phyloP scores from a whole-genome alignment of 352 stramenopile species.

The Pelagophyceae sp. region DNA sequence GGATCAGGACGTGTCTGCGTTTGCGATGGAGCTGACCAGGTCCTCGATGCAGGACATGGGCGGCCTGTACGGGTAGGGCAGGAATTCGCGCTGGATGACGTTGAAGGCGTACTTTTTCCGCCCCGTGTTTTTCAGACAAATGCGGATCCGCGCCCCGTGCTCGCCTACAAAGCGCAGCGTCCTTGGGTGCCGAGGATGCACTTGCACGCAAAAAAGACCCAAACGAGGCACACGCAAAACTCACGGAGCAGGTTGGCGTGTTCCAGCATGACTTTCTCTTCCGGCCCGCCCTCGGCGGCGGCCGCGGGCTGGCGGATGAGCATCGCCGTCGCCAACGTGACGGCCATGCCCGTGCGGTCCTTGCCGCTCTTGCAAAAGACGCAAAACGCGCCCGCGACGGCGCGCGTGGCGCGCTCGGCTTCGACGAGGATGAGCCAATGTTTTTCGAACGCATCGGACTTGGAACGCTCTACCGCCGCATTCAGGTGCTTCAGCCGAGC shows the following conservation, averaged over 20 bases:
- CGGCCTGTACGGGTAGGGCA: slow-evolving; percentile 75
- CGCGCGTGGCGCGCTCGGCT: slow-evolving; percentile 59
- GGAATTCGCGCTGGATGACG: slow-evolving; percentile 83
- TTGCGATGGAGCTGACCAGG: neutral
- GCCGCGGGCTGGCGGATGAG: slow-evolving; percentile 44
- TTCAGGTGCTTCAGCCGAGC: neutral
- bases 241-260: slow-evolving; percentile 60
- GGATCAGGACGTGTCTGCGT: slow-evolving; percentile 6
- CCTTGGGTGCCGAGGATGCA: neutral
- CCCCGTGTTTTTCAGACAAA: slow-evolving; percentile 92
- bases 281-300: neutral
- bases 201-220: neutral
- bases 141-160: slow-evolving; percentile 82
- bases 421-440: slow-evolving; percentile 43
- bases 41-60: slow-evolving; percentile 61
- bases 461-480: neutral
- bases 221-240: neutral
- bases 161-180: too few species aligned
- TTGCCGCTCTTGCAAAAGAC: slow-evolving; percentile 97
- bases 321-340: slow-evolving; percentile 84
- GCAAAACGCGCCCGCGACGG: slow-evolving; percentile 74
- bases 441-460: slow-evolving; percentile 7
- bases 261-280: slow-evolving; percentile 5
- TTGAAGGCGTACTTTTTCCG: slow-evolving; percentile 94
- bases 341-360: slow-evolving; percentile 91